Evolutionary conservation across 1,139 yeast genomes (phyloP), one percentile per base, ranked within the genome.

Genomic region (Scheffersomyces cryptocercus): DNA sequence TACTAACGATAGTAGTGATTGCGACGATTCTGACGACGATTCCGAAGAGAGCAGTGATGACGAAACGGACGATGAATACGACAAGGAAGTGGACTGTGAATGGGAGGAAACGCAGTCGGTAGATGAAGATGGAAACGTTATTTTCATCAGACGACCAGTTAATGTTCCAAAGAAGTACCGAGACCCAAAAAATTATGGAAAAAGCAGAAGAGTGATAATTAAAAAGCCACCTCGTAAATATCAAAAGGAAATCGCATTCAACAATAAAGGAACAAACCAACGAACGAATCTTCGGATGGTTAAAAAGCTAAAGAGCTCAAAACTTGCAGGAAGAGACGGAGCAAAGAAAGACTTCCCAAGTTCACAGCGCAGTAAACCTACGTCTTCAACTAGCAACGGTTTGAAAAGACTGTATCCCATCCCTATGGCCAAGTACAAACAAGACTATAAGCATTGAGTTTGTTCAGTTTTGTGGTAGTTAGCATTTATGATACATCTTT

Each of bases 41-140:
- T 20, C 26, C 3, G 26, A 20, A 20, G 26, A 20, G 26, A 20
- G 7, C 8, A 14, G 24, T n/a, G 35, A 31, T 14, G 20, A 6
- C 10, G 35, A 31, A 20, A 14, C 35, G 5, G 35, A 31, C 15
- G 35, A 31, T 31, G 35, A 31, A 14, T 31, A 31, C 20, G 20
- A 31, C 12, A 14, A 20, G 9, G 37, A 28, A 4, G 46, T 34
- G 5, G 45, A 41, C 5, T 53, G 57, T 41, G 59, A 57, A 47
- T 62, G 67, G 65, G 65, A 61, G 45, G 66, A 62, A 46, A 55
- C 53, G 31, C 56, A 60, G 36, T 38, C 54, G 2, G 41, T 49
- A n/a, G 64, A 60, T 39, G 45, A 46, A 30, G 37, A 54, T 35
- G 66, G 66, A 3, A 42, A 50, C 12, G 49, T 60, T 11, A 46